A percentile compares a stretch with the other conserved stretches of the same genome.
Evolutionary conservation across 2,329 filamentous ascomycete genomes (phyloP).

Genomic region (Diatrype stigma): DNA sequence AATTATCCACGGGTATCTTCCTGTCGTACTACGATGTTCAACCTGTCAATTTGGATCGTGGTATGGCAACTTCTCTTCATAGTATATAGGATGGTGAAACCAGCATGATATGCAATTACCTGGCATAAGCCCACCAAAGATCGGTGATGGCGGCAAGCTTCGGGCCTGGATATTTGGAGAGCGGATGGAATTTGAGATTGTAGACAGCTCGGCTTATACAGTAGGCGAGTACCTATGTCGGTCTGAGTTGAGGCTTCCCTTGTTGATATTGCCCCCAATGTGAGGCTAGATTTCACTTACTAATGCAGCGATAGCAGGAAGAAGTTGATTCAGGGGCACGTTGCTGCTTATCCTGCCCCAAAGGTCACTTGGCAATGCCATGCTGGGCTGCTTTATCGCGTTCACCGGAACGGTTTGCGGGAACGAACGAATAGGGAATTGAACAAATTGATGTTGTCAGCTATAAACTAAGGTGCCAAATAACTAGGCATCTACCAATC

Average conservation of each 20-base stretch:
- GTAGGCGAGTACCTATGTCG: not conserved
- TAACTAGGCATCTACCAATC: too few relatives aligned
- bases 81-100: not conserved
- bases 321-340: not conserved
- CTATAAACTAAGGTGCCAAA: too few relatives aligned
- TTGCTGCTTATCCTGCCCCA: slow-evolving; percentile 1
- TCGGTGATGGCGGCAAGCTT: slow-evolving; percentile 4
- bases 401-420: not conserved
- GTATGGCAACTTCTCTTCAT: not conserved
- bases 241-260: not conserved
- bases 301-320: not conserved
- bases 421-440: not conserved
- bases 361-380: slow-evolving; percentile 1
- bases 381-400: not conserved
- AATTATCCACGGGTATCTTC: slow-evolving; percentile 2
- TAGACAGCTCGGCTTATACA: not conserved
- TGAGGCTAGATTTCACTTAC: not conserved
- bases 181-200: slow-evolving; percentile 6
- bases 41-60: slow-evolving; percentile 1
- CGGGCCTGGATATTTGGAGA: slow-evolving; percentile 3
- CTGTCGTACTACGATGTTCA: not conserved
- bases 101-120: not conserved
- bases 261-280: not conserved
- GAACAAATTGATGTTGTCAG: not conserved
- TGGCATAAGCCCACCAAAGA: slow-evolving; percentile 2